Conservation (phyloP, 441 rosid genomes). For the Pelargonium cotyledonis region DNA sequence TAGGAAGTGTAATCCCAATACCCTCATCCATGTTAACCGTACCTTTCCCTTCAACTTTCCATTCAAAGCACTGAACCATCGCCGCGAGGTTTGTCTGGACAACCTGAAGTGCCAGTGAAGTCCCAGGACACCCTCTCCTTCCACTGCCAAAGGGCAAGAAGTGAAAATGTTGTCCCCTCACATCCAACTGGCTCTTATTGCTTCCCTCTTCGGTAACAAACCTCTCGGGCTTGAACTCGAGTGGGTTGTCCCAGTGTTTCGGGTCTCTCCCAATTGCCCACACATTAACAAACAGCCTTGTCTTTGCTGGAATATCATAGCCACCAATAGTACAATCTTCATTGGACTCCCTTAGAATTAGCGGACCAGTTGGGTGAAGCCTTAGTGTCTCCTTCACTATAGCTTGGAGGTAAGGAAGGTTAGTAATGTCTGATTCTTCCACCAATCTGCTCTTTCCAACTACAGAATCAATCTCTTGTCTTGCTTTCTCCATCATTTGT, state of each 20-base stretch:
- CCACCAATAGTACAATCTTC: constrained; percentile 32
- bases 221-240: constrained; percentile 43
- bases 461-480: constrained; percentile 33
- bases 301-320: constrained; percentile 36
- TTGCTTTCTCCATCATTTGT: constrained; percentile 31
- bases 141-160: constrained; percentile 52
- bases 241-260: constrained; percentile 36
- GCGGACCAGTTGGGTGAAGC: constrained; percentile 43
- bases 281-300: constrained; percentile 41
- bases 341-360: constrained; percentile 31
- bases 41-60: constrained; percentile 34
- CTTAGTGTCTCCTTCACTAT: constrained; percentile 42
- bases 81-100: constrained; percentile 50
- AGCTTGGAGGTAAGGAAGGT: constrained; percentile 44
- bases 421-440: constrained; percentile 36
- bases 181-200: constrained; percentile 27
- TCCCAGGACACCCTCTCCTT: constrained; percentile 47
- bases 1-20: constrained; percentile 44
- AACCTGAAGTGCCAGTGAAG: constrained; percentile 33
- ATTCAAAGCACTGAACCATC: constrained; percentile 62
- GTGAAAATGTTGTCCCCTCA: constrained; percentile 35
- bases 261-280: constrained; percentile 52
- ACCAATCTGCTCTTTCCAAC: constrained; percentile 35
- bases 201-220: constrained; percentile 19
- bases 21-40: constrained; percentile 50